Conservation (phyloP, 805 yeast genomes). For the Candida ascalaphidarum region DNA sequence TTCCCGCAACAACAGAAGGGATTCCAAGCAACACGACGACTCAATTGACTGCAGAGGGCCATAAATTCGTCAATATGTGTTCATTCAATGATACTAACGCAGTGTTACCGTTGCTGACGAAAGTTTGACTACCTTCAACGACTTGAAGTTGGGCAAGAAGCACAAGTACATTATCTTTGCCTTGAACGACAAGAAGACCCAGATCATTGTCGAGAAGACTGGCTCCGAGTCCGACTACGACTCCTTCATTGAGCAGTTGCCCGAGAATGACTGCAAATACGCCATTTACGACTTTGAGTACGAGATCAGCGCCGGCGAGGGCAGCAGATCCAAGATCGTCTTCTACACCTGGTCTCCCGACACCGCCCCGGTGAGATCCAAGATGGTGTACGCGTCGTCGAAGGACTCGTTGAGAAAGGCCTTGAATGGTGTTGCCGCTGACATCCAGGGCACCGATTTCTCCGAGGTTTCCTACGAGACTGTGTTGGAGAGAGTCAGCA, state of each 20-base stretch:
- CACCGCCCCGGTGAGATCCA: slow-evolving; percentile 87
- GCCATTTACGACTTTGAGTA: slow-evolving; percentile 97
- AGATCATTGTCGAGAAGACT: slow-evolving; percentile 82
- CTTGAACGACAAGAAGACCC: slow-evolving; percentile 79
- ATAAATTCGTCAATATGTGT: too few species aligned
- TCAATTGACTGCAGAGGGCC: too few species aligned
- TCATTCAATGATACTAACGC: slow-evolving; percentile 15
- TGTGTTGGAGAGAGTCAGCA: slow-evolving; percentile 82
- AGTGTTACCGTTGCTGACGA: slow-evolving; percentile 58
- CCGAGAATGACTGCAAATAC: slow-evolving; percentile 93
- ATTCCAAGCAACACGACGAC: too few species aligned
- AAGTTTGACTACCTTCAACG: slow-evolving; percentile 89
- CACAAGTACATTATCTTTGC: slow-evolving; percentile 74
- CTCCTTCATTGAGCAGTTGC: slow-evolving; percentile 75
- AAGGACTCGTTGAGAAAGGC: slow-evolving; percentile 97
- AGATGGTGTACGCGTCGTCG: slow-evolving; percentile 98
- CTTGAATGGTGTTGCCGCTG: slow-evolving; percentile 87
- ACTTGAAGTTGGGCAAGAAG: slow-evolving; percentile 89
- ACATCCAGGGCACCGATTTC: slow-evolving; percentile 96
- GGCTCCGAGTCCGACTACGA: slow-evolving; percentile 75
- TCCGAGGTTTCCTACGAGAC: slow-evolving; percentile 94
- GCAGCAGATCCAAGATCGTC: slow-evolving; percentile 75
- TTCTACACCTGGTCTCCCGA: slow-evolving; percentile 95
- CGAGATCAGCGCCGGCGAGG: slow-evolving; percentile 83
- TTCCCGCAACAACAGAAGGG: too few species aligned